Percentiles rank a stretch among this genome's conserved stretches.
These are phyloP conservation scores for Rhodamnia rubescens DNA, from an alignment of 345 rosid genomes.

Conservation along the genomic window DNA sequence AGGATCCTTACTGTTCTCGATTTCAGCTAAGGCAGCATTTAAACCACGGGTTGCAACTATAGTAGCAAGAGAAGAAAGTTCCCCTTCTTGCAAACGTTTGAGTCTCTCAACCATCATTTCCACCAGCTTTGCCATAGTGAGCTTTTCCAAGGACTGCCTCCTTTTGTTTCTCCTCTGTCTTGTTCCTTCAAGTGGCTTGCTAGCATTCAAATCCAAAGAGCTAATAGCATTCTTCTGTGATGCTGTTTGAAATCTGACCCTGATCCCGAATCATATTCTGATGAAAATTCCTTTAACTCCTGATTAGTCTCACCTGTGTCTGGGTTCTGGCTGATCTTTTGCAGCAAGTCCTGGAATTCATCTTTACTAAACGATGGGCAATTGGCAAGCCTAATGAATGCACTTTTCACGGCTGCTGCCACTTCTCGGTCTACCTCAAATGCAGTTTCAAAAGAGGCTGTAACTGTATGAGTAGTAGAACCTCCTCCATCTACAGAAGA, in stretches of 20 bases:
- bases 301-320: constrained; percentile 25
- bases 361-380: constrained; percentile 48
- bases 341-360: constrained; percentile 58
- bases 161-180: constrained; percentile 41
- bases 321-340: constrained; percentile 71
- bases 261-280: constrained; percentile 51
- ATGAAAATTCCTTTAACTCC: constrained; percentile 36
- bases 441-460: constrained; percentile 81
- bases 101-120: constrained; percentile 84
- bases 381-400: constrained; percentile 53
- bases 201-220: constrained; percentile 13
- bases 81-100: constrained; percentile 63
- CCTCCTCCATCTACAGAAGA: constrained; percentile 33
- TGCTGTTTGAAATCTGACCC: constrained; percentile 33
- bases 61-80: constrained; percentile 84
- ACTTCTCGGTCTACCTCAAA: constrained; percentile 95
- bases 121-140: constrained; percentile 38
- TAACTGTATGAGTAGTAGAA: constrained; percentile 61
- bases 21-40: constrained; percentile 79
- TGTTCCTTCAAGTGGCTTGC: constrained; percentile 14
- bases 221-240: constrained; percentile 17
- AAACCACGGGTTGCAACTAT: constrained; percentile 94
- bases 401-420: constrained; percentile 78
- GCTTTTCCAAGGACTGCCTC: constrained; percentile 50
- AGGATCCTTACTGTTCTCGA: constrained; percentile 25